These are phyloP conservation scores for Pisolithus microcarpus DNA, from an alignment of 768 basidiomycete genomes.

Conservation along the genomic window DNA sequence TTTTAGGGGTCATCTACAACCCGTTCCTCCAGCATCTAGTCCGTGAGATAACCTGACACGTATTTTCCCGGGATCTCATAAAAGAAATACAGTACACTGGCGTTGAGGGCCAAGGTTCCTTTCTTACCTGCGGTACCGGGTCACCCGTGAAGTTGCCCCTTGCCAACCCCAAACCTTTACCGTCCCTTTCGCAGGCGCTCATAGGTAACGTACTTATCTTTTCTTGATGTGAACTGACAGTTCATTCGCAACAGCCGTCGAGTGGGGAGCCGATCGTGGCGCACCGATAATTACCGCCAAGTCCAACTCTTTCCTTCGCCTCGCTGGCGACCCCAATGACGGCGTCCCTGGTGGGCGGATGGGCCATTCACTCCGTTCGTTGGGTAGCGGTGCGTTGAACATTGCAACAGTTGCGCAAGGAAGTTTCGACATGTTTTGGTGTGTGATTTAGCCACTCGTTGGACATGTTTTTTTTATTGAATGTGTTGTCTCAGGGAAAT, in stretches of 20 bases:
- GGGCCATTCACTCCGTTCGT: constrained; percentile 75
- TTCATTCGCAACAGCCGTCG: constrained; percentile 44
- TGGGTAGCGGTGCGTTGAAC: constrained; percentile 83
- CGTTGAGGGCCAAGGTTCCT: constrained; percentile 73
- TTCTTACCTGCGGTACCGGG: constrained; percentile 45
- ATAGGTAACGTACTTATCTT: constrained; percentile 39
- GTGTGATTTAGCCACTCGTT: constrained; percentile 14
- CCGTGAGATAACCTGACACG: constrained; percentile 11
- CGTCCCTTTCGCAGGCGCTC: constrained; percentile 63
- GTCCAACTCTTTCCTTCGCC: constrained; percentile 57
- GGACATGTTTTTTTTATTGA: constrained; percentile 1
- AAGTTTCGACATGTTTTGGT: constrained; percentile 84
- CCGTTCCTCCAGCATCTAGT: constrained; percentile 85
- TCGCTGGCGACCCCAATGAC: constrained; percentile 63
- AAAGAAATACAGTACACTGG: constrained; percentile 57
- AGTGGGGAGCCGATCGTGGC: constrained; percentile 83
- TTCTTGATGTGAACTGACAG: neutral
- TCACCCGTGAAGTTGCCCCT: constrained; percentile 59
- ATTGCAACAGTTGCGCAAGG: constrained; percentile 84
- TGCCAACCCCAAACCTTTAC: constrained; percentile 51
- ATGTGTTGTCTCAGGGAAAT: constrained; percentile 54
- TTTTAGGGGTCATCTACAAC: constrained; percentile 89
- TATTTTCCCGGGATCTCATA: neutral
- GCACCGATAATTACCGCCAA: constrained; percentile 49
- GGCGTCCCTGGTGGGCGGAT: constrained; percentile 66